Evolutionary conservation across 495 filamentous ascomycete genomes (phyloP), one percentile per base, ranked within the genome.

Genomic region (Aspergillus avenaceus): DNA sequence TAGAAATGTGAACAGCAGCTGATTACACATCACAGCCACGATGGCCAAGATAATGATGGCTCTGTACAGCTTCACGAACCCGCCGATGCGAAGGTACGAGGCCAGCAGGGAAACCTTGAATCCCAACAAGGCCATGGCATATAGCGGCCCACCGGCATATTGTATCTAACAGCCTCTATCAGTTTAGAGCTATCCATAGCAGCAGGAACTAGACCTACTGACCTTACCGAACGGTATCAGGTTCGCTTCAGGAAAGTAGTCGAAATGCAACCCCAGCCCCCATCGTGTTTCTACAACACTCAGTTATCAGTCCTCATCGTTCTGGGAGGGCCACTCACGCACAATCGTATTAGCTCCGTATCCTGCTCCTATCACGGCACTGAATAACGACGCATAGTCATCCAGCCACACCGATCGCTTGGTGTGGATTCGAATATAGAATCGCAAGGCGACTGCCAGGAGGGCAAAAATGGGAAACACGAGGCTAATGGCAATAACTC

Each of bases 61-160:
- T 19, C 67, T 63, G 56, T 78, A 78, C 18, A 47, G 38, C 14
- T 66, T 63, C 23, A 69, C 60, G 6, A 75, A 58, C 8, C 63
- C 72, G 0, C 72, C 65, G 45, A 80, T 75, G 24, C 78, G 73
- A 5, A 75, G 58, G 49, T 81, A 81, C 4, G 72, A 75, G 14
- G 69, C 49, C 12, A 81, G 57, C 12, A 81, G 56, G 28, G 73
- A 71, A 14, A 77, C 58, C 47, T 82, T 82, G 63, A 81, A 82
- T 4, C 72, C 72, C 22, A 81, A 64, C 14, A 80, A 49, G 14
- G 56, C 59, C 27, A 69, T 54, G 9, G 47, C 58, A 46, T 69
- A 69, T 2, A 63, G 28, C 8, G 63, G 65, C 1, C 63, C 63
- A n/a, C 63, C 59, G 19, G 45, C 50, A 26, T 63, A 65, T 65